These are phyloP conservation scores for Amphirosellinia nigrospora DNA, from an alignment of 495 filamentous ascomycete species.

Conservation along the genomic window DNA sequence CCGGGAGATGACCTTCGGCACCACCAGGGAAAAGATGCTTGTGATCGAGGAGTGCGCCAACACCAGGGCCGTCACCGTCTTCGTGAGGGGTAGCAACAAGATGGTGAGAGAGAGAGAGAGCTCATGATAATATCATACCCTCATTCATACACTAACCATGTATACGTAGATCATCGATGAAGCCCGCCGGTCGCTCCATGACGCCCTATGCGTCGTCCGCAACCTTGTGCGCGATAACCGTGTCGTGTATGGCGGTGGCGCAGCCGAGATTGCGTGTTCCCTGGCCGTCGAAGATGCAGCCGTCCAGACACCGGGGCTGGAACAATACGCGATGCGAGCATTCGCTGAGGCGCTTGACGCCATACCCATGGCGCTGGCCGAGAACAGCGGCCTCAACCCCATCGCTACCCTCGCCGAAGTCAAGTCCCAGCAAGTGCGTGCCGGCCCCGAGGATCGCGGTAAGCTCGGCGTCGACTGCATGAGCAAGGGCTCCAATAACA, in stretches of 20 bases:
- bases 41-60: conserved; percentile 99
- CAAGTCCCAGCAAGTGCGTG: conserved; percentile 94
- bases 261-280: conserved; percentile 97
- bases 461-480: conserved; percentile 97
- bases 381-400: conserved; percentile 95
- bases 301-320: conserved; percentile 91
- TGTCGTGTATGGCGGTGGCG: conserved; percentile 97
- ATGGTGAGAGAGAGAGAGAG: conserved; percentile 67
- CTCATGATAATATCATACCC: background rate
- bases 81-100: conserved; percentile 98
- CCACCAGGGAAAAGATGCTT: conserved; percentile 98
- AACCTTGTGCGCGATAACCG: conserved; percentile 96
- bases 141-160: conserved; percentile 23
- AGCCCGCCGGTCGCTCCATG: conserved; percentile 95
- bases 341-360: conserved; percentile 95
- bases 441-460: conserved; percentile 68
- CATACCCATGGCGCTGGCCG: conserved; percentile 93
- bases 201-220: conserved; percentile 95
- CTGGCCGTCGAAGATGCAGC: conserved; percentile 95
- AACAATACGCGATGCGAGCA: conserved; percentile 98
- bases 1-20: conserved; percentile 94
- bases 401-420: conserved; percentile 94
- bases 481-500: conserved; percentile 91
- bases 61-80: conserved; percentile 92
- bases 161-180: conserved; percentile 88